phyloP scores from a whole-genome alignment of 2,329 filamentous ascomycete species.

The Septoria linicola region DNA sequence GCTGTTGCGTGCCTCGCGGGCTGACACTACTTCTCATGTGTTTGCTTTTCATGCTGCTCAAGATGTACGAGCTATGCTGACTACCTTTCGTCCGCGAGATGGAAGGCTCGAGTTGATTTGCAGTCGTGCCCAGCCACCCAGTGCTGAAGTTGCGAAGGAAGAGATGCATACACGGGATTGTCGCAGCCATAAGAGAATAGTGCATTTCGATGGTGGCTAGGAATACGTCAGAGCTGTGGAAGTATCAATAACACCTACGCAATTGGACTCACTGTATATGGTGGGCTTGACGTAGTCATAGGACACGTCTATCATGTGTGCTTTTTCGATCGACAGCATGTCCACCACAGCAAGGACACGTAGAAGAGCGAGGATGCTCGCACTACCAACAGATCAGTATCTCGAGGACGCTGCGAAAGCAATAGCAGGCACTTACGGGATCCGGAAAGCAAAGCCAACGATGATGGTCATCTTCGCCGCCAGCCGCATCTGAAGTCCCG shows the following conservation, averaged over 20 bases:
- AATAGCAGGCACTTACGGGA: conserved; percentile 18
- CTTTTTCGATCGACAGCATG: conserved; percentile 6
- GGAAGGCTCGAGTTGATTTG: conserved; percentile 15
- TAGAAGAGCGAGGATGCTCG: conserved; percentile 11
- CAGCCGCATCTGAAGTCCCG: conserved; percentile 18
- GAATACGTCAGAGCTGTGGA: too few relatives aligned
- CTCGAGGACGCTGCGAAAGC: neutral
- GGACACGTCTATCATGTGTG: conserved; percentile 11
- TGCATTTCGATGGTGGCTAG: conserved; percentile 20
- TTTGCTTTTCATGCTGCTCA: conserved; percentile 15
- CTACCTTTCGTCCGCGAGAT: neutral
- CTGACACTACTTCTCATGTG: neutral
- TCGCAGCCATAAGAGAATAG: conserved; percentile 22
- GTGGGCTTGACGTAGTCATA: conserved; percentile 18
- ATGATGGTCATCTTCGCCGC: conserved; percentile 19
- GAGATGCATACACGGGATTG: conserved; percentile 25
- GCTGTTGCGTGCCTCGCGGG: conserved; percentile 4
- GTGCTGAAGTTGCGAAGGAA: conserved; percentile 21
- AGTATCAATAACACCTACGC: too few relatives aligned
- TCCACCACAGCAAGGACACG: conserved; percentile 18
- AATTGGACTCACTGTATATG: neutral
- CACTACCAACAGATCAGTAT: conserved; percentile 3
- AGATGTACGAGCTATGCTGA: conserved; percentile 7
- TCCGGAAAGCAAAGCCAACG: conserved; percentile 21
- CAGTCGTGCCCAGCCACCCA: conserved; percentile 18